Evolutionary conservation across 192 early-diverging fungal genomes (phyloP).

Genomic region (Umbelopsis sp.): DNA sequence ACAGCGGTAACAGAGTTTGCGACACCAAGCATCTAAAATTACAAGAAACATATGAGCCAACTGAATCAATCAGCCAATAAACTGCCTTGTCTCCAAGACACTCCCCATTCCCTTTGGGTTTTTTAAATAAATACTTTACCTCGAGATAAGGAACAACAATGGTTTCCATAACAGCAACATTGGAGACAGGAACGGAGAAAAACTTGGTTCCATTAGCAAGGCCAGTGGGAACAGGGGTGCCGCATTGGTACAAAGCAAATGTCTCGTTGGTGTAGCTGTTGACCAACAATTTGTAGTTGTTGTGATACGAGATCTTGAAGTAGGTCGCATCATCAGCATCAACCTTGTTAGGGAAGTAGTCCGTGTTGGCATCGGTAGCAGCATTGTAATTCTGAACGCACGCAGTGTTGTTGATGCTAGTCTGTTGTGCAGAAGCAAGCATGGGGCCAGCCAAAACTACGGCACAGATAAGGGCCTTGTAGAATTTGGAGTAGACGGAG

Average conservation of each 20-base stretch:
- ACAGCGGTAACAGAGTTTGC: constrained; percentile 41
- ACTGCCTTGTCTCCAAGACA: too few species aligned
- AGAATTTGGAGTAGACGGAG: constrained; percentile 46
- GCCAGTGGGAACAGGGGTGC: constrained; percentile 56
- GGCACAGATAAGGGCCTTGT: constrained; percentile 42
- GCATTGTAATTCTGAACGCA: constrained; percentile 38
- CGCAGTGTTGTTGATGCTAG: constrained; percentile 21
- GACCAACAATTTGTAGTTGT: constrained; percentile 67
- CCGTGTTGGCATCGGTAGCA: constrained; percentile 30
- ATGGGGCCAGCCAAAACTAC: constrained; percentile 39
- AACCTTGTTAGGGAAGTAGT: constrained; percentile 54
- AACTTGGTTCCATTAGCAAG: constrained; percentile 47
- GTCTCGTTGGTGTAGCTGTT: constrained; percentile 56
- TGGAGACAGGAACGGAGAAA: constrained; percentile 47
- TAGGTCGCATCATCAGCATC: constrained; percentile 55
- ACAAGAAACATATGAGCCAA: neutral
- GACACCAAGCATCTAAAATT: constrained; percentile 45
- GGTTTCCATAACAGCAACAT: constrained; percentile 44
- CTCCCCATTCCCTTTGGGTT: too few species aligned
- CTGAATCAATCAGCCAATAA: neutral
- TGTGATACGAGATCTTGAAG: constrained; percentile 63
- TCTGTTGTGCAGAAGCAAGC: constrained; percentile 37
- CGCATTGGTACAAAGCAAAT: constrained; percentile 75
- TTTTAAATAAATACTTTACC: constrained; percentile 23
- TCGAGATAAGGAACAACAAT: constrained; percentile 51